Evolutionary conservation across 2,329 filamentous ascomycete species (phyloP).

Genomic region (Didymella sp.): DNA sequence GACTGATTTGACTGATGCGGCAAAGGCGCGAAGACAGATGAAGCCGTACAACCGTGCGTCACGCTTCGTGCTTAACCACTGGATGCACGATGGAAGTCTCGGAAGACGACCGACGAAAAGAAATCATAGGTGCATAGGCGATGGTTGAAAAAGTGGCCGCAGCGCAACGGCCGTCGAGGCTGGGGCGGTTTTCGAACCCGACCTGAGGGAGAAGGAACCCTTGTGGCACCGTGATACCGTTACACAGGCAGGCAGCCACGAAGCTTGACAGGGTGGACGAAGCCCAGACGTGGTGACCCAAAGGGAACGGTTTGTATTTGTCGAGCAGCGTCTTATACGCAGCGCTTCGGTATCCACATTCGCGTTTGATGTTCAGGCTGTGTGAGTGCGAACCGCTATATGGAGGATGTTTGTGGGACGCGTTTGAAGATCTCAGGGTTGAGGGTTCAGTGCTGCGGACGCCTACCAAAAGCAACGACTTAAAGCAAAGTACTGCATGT

Average conservation of each 20-base stretch:
- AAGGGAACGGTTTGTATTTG: slow-evolving; percentile 2
- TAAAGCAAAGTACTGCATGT: background rate
- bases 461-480: background rate
- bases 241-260: slow-evolving; percentile 20
- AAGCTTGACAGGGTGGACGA: slow-evolving; percentile 16
- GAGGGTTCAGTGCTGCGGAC: background rate
- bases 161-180: slow-evolving; percentile 4
- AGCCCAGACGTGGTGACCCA: slow-evolving; percentile 1
- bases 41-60: slow-evolving; percentile 9
- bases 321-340: slow-evolving; percentile 8
- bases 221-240: slow-evolving; percentile 6
- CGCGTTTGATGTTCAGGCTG: slow-evolving; percentile 5
- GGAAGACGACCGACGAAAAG: slow-evolving; percentile 15
- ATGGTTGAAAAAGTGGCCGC: slow-evolving; percentile 11
- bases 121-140: slow-evolving; percentile 15
- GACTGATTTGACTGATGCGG: background rate
- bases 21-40: slow-evolving; percentile 9
- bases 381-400: background rate
- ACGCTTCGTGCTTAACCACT: slow-evolving; percentile 8
- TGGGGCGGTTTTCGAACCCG: slow-evolving; percentile 3
- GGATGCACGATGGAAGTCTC: slow-evolving; percentile 11
- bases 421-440: slow-evolving; percentile 2
- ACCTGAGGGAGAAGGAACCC: slow-evolving; percentile 1
- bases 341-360: slow-evolving; percentile 11
- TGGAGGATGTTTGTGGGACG: background rate